These are phyloP conservation scores for Chytriomyces confervae DNA, from an alignment of 192 early-diverging fungal species.

Conservation along the genomic window DNA sequence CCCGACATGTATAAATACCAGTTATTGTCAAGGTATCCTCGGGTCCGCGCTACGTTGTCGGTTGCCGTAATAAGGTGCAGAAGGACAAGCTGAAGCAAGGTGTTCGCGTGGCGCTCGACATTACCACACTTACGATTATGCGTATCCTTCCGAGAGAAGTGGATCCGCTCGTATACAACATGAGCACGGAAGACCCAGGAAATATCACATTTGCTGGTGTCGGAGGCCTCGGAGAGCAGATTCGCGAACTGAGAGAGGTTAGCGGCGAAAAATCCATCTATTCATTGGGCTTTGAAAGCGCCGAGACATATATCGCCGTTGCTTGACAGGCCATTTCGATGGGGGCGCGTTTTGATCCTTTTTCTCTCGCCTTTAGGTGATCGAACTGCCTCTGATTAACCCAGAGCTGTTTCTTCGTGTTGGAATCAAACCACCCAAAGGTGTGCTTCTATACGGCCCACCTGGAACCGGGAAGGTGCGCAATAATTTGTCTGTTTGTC, in stretches of 20 bases:
- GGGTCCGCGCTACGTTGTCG: conserved; percentile 98
- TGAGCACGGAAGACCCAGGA: conserved; percentile 97
- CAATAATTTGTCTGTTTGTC: not conserved
- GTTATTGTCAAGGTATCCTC: conserved; percentile 97
- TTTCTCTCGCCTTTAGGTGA: conserved; percentile 63
- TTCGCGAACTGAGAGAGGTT: conserved; percentile 95
- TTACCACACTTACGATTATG: conserved; percentile 99
- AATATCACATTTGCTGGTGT: conserved; percentile 95
- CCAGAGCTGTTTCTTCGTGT: conserved; percentile 98
- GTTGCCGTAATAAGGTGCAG: conserved; percentile 91
- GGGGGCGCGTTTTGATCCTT: not conserved
- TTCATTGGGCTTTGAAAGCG: not conserved
- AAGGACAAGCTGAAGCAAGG: conserved; percentile 96
- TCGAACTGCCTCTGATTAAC: conserved; percentile 98
- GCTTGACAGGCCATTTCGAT: not conserved
- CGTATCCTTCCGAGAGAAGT: conserved; percentile 96
- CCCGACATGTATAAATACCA: conserved; percentile 36
- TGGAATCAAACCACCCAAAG: conserved; percentile 98
- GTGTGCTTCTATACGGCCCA: conserved; percentile 94
- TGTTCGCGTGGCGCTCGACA: conserved; percentile 98
- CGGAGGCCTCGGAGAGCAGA: conserved; percentile 94
- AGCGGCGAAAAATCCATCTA: not conserved
- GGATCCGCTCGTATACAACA: conserved; percentile 99
- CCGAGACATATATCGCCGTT: not conserved
- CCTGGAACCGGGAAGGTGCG: conserved; percentile 91